Conservation (phyloP, 352 stramenopile genomes). For the Paralagenidium karlingii region DNA sequence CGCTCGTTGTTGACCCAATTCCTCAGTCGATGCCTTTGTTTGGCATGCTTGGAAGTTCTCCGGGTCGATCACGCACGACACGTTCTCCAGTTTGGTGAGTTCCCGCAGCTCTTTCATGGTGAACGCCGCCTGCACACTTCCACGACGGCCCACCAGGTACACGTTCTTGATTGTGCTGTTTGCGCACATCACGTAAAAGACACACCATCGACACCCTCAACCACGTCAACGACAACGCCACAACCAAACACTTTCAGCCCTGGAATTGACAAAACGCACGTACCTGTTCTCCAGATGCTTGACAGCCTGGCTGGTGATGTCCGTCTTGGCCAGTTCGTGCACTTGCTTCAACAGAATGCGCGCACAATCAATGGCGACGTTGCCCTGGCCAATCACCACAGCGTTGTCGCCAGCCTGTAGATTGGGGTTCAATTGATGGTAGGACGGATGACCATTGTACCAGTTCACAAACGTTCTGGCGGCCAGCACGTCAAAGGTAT, state of each 20-base stretch:
- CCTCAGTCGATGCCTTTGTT: slow-evolving; percentile 71
- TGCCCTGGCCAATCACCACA: slow-evolving; percentile 96
- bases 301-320: slow-evolving; percentile 87
- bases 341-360: slow-evolving; percentile 89
- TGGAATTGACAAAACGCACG: not conserved
- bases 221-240: not conserved
- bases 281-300: slow-evolving; percentile 61
- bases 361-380: slow-evolving; percentile 96
- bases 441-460: slow-evolving; percentile 98
- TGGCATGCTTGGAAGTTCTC: slow-evolving; percentile 82
- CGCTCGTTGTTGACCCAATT: slow-evolving; percentile 75
- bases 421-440: slow-evolving; percentile 69
- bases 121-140: slow-evolving; percentile 93
- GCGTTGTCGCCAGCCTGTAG: slow-evolving; percentile 45
- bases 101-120: slow-evolving; percentile 96
- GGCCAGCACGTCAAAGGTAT: slow-evolving; percentile 41
- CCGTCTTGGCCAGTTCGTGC: slow-evolving; percentile 81
- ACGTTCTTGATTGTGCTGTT: slow-evolving; percentile 70
- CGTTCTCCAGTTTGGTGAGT: slow-evolving; percentile 69
- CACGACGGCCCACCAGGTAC: slow-evolving; percentile 87
- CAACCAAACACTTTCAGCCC: not conserved
- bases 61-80: slow-evolving; percentile 76
- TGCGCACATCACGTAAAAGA: not conserved
- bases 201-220: not conserved
- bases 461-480: slow-evolving; percentile 95